Evolutionary conservation across 495 filamentous ascomycete genomes (phyloP).

Genomic region (Tuber borchii): DNA sequence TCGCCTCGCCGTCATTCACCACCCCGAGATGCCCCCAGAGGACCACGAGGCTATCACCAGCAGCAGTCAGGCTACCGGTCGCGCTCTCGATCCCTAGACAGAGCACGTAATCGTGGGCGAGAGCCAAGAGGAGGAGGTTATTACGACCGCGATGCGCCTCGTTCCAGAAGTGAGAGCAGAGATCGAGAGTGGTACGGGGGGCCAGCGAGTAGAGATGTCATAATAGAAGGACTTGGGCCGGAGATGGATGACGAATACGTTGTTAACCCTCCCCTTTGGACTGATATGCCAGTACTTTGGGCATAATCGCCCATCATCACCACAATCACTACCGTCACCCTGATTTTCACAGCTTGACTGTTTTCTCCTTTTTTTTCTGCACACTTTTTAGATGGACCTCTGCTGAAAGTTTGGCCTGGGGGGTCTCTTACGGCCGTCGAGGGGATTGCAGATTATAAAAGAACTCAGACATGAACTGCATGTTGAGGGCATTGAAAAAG

Average conservation of each 20-base stretch:
- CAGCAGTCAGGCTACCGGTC: slow-evolving; percentile 26
- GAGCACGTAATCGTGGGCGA: slow-evolving; percentile 15
- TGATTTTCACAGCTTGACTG: slow-evolving; percentile 14
- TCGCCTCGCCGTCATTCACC: slow-evolving; percentile 23
- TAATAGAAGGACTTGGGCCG: slow-evolving; percentile 40
- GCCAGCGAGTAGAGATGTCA: slow-evolving; percentile 39
- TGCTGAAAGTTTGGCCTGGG: slow-evolving; percentile 42
- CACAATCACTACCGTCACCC: slow-evolving; percentile 19
- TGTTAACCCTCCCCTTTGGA: slow-evolving; percentile 43
- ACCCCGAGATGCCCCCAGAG: slow-evolving; percentile 34
- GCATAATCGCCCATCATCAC: slow-evolving; percentile 23
- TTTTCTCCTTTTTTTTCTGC: slow-evolving; percentile 19
- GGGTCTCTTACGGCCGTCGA: slow-evolving; percentile 28
- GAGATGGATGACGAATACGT: slow-evolving; percentile 43
- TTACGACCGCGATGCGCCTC: slow-evolving; percentile 38
- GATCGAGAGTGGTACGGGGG: slow-evolving; percentile 37
- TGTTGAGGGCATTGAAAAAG: slow-evolving; percentile 55
- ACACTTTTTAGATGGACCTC: slow-evolving; percentile 37
- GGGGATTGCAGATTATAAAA: slow-evolving; percentile 52
- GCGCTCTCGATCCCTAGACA: slow-evolving; percentile 28
- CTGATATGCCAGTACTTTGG: slow-evolving; percentile 8
- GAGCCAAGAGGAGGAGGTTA: slow-evolving; percentile 23
- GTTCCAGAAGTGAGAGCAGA: slow-evolving; percentile 32
- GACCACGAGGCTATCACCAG: slow-evolving; percentile 29
- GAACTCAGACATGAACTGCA: slow-evolving; percentile 57